Evolutionary conservation across 768 basidiomycete species (phyloP), one percentile per base, ranked within the genome.

Genomic region (Leucosporidium scottii): DNA sequence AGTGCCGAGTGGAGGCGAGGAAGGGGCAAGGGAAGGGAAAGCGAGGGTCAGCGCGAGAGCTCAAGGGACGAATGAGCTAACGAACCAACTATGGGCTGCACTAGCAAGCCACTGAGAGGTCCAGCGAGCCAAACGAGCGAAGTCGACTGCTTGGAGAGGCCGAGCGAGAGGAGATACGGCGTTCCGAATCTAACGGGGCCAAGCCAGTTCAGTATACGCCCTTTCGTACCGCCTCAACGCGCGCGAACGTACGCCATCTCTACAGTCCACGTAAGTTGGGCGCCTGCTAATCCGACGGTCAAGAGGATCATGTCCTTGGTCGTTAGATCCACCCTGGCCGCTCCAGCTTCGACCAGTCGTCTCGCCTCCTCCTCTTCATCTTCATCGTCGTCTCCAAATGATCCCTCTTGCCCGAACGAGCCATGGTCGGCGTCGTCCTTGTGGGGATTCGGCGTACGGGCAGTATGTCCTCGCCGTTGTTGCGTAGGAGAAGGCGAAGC

Each of bases 71-170:
- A n/a, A n/a, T n/a, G n/a, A n/a, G n/a, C n/a, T n/a, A n/a, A n/a
- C n/a, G n/a, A n/a, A 91, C 94, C 96, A 74, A 99, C 96, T 64
- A 98, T 82, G n/a, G 96, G 96, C 77, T 99, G 96, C 7, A 93
- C 93, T 60, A 99, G 81, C 56, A 99, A 82, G 21, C 96, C 96
- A 69, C 90, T 92, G 68, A 99, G 91, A 7, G 96, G 96, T 15
- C 94, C 81, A 1, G 82, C 82, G 44, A 83, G 83, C 96, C 96
- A 99, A 47, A 99, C 94, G 12, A 97, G 83, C 62, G 90, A 89
- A 0, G 96, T 97, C 21, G 93, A 81, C 76, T 91, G 87, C 76
- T 93, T 93, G 0, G 91, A 87, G 31, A 98, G 80, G 10, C 88
- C 88, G 25, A 89, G 81, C 39, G 82, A 83, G 20, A 94, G 82